Conservation (phyloP, 257 asterid genomes). For the Solanum peruvianum region DNA sequence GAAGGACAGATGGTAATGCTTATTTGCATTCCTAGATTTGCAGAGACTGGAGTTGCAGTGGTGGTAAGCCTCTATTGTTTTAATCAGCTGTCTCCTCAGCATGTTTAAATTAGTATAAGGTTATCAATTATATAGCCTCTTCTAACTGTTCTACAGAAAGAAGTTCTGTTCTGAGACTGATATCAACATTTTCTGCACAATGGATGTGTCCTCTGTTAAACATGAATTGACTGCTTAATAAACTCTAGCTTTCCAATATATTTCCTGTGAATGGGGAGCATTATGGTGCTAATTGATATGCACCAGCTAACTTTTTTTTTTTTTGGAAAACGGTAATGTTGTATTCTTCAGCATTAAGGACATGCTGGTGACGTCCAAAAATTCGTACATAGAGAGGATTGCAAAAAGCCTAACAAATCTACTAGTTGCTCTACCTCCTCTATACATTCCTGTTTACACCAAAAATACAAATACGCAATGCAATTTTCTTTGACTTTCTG, state of each 20-base stretch:
- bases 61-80: constrained; percentile 46
- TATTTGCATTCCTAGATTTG: constrained; percentile 70
- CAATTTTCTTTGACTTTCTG: no score
- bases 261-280: not conserved
- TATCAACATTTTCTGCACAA: not conserved
- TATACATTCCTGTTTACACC: no score
- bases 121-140: not conserved
- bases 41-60: constrained; percentile 78
- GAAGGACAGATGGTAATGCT: constrained; percentile 81
- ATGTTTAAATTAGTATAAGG: not conserved
- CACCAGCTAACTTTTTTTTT: not conserved
- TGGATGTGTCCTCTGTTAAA: not conserved
- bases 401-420: no score
- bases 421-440: no score
- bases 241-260: not conserved
- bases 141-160: not conserved
- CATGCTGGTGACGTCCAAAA: no score
- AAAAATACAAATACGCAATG: no score
- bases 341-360: no score
- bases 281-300: not conserved
- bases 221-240: not conserved
- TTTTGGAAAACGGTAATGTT: no score
- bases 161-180: not conserved
- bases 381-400: no score
- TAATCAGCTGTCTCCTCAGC: not conserved